phyloP scores from a whole-genome alignment of 257 asterid species.

The Lycium barbarum region DNA sequence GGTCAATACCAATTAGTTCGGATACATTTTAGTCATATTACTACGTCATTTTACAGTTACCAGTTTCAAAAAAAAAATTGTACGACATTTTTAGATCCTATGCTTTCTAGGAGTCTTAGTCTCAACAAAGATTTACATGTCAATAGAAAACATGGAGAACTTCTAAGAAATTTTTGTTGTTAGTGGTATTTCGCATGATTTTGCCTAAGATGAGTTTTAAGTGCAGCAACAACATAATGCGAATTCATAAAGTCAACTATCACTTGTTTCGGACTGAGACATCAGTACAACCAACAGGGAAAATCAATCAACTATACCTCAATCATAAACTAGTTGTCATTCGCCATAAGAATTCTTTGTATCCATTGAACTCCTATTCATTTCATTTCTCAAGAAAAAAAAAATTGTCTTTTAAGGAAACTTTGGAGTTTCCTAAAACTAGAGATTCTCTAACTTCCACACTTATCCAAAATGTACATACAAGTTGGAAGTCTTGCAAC shows the following conservation, averaged over 20 bases:
- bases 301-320: not conserved
- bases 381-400: not conserved
- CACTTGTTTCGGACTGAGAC: not conserved
- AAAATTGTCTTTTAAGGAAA: not conserved
- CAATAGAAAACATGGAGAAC: not conserved
- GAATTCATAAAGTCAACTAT: not conserved
- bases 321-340: not conserved
- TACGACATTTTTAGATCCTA: not conserved
- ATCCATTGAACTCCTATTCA: not conserved
- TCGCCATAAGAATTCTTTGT: not conserved
- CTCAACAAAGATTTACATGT: not conserved
- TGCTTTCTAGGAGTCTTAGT: not conserved
- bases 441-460: not conserved
- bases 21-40: not conserved
- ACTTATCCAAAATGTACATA: not conserved
- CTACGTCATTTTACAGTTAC: not conserved
- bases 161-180: not conserved
- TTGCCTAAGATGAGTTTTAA: not conserved
- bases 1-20: not conserved
- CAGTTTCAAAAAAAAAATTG: no score
- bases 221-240: not conserved
- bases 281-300: not conserved
- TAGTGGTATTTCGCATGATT: not conserved
- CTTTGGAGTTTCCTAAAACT: not conserved
- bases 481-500: not conserved